Evolutionary conservation across 2,329 filamentous ascomycete species (phyloP).

Genomic region (Fulvia fulva): DNA sequence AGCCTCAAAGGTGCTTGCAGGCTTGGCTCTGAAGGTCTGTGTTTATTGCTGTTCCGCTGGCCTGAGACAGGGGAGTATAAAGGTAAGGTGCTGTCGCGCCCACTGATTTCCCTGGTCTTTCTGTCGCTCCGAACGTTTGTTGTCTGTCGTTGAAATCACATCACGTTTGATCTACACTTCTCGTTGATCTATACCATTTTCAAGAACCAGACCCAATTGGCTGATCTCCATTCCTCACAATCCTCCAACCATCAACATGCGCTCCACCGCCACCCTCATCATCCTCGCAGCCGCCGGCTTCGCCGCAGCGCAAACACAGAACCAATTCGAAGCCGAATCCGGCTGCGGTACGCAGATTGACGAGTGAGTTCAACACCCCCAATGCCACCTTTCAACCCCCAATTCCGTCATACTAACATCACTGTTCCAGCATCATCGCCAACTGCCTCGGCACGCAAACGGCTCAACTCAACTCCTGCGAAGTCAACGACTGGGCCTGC

Average conservation of each 20-base stretch:
- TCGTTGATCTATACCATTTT: background rate
- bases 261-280: conserved; percentile 19
- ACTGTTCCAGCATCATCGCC: conserved; percentile 46
- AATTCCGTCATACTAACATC: conserved; percentile 3
- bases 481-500: conserved; percentile 51
- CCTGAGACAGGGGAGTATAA: background rate
- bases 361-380: conserved; percentile 27
- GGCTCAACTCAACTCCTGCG: conserved; percentile 43
- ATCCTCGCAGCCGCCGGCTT: conserved; percentile 37
- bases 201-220: background rate
- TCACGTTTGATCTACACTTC: background rate
- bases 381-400: background rate
- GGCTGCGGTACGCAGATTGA: conserved; percentile 35
- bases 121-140: background rate
- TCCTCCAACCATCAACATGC: conserved; percentile 12
- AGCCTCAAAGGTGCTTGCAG: no score
- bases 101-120: background rate
- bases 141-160: background rate
- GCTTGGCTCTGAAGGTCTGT: background rate
- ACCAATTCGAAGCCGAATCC: conserved; percentile 30
- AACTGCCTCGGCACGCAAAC: conserved; percentile 44
- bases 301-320: conserved; percentile 39
- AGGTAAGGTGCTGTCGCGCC: background rate
- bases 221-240: background rate
- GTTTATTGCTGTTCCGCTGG: conserved; percentile 1